phyloP scores from a whole-genome alignment of 768 basidiomycete species.

The Candolleomyces eurysporus region DNA sequence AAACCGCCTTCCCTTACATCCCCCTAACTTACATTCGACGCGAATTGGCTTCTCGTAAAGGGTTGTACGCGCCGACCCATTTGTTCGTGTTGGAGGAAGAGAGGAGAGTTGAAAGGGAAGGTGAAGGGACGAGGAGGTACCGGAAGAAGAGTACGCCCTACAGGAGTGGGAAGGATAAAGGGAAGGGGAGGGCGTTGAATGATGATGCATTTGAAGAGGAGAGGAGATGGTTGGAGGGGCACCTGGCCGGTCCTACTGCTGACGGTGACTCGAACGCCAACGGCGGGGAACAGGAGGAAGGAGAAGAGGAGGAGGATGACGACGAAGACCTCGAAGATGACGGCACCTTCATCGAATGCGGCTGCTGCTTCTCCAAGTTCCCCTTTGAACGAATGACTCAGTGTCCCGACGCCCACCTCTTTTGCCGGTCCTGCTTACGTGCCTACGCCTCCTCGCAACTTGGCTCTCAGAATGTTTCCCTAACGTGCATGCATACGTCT shows the following conservation, averaged over 20 bases:
- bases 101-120: background rate
- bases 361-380: slow-evolving; percentile 2
- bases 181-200: background rate
- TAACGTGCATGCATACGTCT: background rate
- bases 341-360: slow-evolving; percentile 1
- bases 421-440: background rate
- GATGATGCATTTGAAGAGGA: background rate
- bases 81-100: slow-evolving; percentile 35
- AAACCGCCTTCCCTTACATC: slow-evolving; percentile 54
- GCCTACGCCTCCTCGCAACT: background rate
- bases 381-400: slow-evolving; percentile 1
- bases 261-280: background rate
- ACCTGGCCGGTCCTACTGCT: background rate
- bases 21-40: slow-evolving; percentile 53
- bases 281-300: background rate
- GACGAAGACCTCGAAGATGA: slow-evolving; percentile 2
- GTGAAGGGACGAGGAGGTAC: background rate
- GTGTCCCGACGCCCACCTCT: slow-evolving; percentile 5
- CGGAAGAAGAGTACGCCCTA: background rate
- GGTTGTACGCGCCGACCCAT: slow-evolving; percentile 68
- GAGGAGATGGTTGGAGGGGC: background rate
- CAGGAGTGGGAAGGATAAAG: background rate
- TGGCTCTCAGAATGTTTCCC: background rate
- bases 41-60: slow-evolving; percentile 33
- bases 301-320: background rate